Base-by-base conservation (phyloP, 75 land plant species). In the Ceratopteris richardii region DNA sequence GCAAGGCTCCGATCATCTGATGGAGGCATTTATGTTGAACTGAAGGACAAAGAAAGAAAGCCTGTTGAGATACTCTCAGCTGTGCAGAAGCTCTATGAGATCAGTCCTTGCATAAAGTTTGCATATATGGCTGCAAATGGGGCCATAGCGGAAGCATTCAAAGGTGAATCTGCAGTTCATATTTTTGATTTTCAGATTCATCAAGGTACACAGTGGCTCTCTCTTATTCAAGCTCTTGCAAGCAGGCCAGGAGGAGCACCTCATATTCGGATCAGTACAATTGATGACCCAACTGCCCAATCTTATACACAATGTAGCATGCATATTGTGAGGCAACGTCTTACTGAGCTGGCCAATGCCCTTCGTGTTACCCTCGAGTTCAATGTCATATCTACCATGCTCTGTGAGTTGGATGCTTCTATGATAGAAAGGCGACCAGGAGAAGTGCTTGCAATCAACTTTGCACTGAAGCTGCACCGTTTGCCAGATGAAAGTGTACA, bases 401-500 rank as follows among this genome's bases (percentile, higher is more conserved):
- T 77, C 10, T 58, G 58, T 24, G 83, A 83, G 14, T 73, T 79
- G 26, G 62, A 78, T 31, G 72, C 33, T 1, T 56, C 67, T 37
- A 63, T 80, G 72, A 75, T 83, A 31, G 42, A 70, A n/a, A 61
- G 82, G 44, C 70, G 68, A 21, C 72, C 80, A 1, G 77, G 80
- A 20, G 91, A 90, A 51, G 86, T 85, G 0, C 36, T 90, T 33
- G 96, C 80, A 2, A 91, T 86, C 58, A 83, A 90, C 51, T 90
- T 86, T 59, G 77, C 91, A 19, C 74, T 83, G 44, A 67, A 78
- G 58, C 76, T 90, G 19, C 96, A 90, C 50, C 87, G 81, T 57
- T 76, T 90, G 81, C 92, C 96, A 0, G 96, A 90, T 55, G 96
- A 90, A 66, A 90, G 96, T 58, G 96, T 90, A 9, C 68, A 70